Evolutionary conservation across 352 stramenopile species (phyloP), one percentile per base, ranked within the genome.

Genomic region (Albugo laibachii): DNA sequence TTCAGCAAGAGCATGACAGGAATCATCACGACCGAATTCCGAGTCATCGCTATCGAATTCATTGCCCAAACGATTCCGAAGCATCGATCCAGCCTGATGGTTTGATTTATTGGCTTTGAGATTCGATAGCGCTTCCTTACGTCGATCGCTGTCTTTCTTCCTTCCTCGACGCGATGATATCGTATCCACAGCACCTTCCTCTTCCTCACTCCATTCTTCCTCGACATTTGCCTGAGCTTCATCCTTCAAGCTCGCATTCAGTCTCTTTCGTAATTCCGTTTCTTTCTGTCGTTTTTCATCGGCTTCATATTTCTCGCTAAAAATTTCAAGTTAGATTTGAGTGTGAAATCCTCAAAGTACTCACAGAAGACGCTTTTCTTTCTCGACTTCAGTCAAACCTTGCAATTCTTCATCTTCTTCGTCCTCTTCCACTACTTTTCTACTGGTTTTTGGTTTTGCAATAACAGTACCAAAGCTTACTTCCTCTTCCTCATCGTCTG

Each of bases 261-360:
- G 20, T 43, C 38, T 3, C 8, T 24, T 43, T 19, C 38, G 16
- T 43, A 24, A 43, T 31, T 82, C 71, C 3, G 76, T 64, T 50
- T 91, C 74, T 55, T 91, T 91, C 48, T 65, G 83, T 24, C 77
- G 75, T 43, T 84, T 68, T 48, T 84, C 73, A 14, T 85, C 66
- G 11, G 74, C 74, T 55, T 91, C 77, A 46, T 91, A 91, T 41
- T 83, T 84, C 54, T 91, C 77, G 39, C 65, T 75, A 35, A 13
- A 4, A 27, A 52, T 34, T 39, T 21, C n/a, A 48, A 13, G 1
- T 13, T 36, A 48, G 42, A 39, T 14, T 12, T 19, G 5, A 36
- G 20, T 15, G 15, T 5, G 16, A 48, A 11, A 52, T 4, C 39
- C 18, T 16, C 31, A 4, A 34, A 2, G 24, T 13, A 74, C 61